These are phyloP conservation scores for Halophytophthora batemanensis DNA, from an alignment of 352 stramenopile species.

Conservation along the genomic window DNA sequence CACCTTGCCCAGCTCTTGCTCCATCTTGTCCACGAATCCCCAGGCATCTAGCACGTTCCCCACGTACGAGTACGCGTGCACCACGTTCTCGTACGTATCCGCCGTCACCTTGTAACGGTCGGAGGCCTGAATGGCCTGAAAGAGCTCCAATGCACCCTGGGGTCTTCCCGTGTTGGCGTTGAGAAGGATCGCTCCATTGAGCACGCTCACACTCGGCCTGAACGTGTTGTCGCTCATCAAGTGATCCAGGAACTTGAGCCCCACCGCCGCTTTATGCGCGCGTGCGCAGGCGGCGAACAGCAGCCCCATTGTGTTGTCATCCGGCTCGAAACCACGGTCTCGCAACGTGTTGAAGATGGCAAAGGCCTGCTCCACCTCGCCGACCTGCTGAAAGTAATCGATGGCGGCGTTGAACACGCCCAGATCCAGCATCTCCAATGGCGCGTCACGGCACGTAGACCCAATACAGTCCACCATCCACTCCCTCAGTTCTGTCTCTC, in stretches of 20 bases:
- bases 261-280: conserved; percentile 42
- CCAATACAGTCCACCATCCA: conserved; percentile 41
- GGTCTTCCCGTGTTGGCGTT: conserved; percentile 45
- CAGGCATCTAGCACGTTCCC: conserved; percentile 46
- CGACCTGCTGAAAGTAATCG: conserved; percentile 53
- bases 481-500: conserved; percentile 16
- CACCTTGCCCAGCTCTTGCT: conserved; percentile 36
- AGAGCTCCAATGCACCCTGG: conserved; percentile 45
- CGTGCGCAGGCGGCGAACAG: conserved; percentile 56
- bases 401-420: conserved; percentile 67
- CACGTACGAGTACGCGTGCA: conserved; percentile 48
- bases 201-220: conserved; percentile 38
- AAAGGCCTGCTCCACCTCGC: conserved; percentile 45
- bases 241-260: conserved; percentile 61
- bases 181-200: conserved; percentile 52
- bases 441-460: conserved; percentile 41
- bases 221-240: conserved; percentile 42
- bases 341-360: conserved; percentile 64
- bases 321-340: conserved; percentile 32
- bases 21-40: conserved; percentile 37
- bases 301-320: conserved; percentile 48
- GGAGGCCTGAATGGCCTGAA: conserved; percentile 46
- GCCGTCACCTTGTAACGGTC: conserved; percentile 26
- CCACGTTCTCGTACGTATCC: conserved; percentile 42
- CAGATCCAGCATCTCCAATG: conserved; percentile 28